Base-by-base conservation (phyloP, 192 early-diverging fungal genomes). In the Phycomyces blakesleeanus region DNA sequence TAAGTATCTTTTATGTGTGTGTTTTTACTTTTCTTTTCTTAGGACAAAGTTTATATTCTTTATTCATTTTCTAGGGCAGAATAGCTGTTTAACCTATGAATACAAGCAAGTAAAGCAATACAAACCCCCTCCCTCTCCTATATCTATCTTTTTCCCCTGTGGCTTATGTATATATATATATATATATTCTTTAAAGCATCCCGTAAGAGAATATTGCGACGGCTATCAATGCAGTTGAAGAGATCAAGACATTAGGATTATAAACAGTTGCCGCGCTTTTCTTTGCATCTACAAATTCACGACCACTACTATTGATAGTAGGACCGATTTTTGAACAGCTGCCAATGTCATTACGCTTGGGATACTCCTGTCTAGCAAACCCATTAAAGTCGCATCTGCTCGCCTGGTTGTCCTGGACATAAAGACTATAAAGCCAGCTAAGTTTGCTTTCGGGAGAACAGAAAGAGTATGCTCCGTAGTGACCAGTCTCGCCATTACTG, bases 401-500 rank as follows among this genome's bases (percentile, higher is more conserved):
- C 16, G 29, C 18, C 38, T 27, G 18, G 10, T 51, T 27, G 15
- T 55, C 55, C 25, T 49, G 39, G 9, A 53, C 53, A 26, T 82
- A 80, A 3, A 51, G 16, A 40, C 74, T 73, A 57, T 81, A 81
- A 60, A 77, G 68, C 63, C 75, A 83, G 22, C 73, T 75, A 10
- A 83, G 61, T 38, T 83, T 79, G 37, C 79, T 68, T 14, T 60
- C 39, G 0, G 77, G 69, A 9, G 69, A 29, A 56, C 82, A 83
- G 62, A 68, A 74, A 5, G 79, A 78, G 71, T 71, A 79, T 10
- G 61, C 66, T 16, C 80, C 82, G 55, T 83, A 83, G 20, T 49
- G 51, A 14, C 77, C 80, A 10, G 66, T 61, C 47, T 71, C 73
- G 15, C 72, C 71, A 61, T 79, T 63, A 4, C 71, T 58, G 21